phyloP scores from a whole-genome alignment of 164 flowering plant genomes.

The Cinnamomum micranthum region DNA sequence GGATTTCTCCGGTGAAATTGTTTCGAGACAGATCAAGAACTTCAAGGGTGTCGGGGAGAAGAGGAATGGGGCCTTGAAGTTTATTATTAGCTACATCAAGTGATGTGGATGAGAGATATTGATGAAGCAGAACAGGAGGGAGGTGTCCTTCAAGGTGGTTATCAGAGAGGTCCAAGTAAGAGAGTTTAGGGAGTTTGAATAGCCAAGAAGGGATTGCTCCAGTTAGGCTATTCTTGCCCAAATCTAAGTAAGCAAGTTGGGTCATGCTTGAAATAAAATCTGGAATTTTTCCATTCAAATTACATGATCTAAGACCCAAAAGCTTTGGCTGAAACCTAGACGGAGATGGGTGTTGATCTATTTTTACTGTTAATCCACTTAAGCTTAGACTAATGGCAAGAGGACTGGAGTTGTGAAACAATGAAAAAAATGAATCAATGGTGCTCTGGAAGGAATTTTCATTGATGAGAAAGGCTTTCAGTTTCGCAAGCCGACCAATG shows the following conservation, averaged over 20 bases:
- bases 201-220: slow-evolving; percentile 8
- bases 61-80: slow-evolving; percentile 13
- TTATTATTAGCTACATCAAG: slow-evolving; percentile 7
- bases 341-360: background rate
- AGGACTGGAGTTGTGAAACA: slow-evolving; percentile 1
- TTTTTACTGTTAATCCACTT: slow-evolving; percentile 4
- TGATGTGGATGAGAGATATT: background rate
- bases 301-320: background rate
- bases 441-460: slow-evolving; percentile 10
- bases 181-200: background rate
- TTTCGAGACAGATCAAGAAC: background rate
- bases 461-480: too few relatives aligned
- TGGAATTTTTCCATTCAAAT: background rate
- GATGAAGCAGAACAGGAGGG: background rate
- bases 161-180: background rate
- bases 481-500: background rate
- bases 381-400: background rate
- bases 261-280: background rate
- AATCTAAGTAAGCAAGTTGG: background rate
- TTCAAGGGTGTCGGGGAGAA: background rate
- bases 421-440: slow-evolving; percentile 1
- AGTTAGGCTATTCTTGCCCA: background rate
- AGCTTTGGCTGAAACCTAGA: background rate
- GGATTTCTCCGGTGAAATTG: too few relatives aligned
- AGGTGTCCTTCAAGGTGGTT: slow-evolving; percentile 4